Conservation (phyloP, 768 basidiomycete species). For the Neoboletus subvelutipes region DNA sequence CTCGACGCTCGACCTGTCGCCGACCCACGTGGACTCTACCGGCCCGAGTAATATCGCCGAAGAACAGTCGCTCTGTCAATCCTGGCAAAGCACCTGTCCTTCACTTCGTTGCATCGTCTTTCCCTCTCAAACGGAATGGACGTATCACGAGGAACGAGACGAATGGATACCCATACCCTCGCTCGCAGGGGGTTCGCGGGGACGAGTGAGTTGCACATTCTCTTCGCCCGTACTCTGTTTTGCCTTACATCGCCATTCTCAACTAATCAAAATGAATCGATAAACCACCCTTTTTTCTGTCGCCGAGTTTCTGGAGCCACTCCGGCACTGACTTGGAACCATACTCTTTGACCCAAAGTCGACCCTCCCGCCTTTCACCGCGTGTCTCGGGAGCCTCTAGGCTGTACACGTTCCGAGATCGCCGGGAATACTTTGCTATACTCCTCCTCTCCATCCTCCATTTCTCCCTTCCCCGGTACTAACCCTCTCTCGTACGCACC, state of each 20-base stretch:
- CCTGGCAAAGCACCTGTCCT: constrained; percentile 57
- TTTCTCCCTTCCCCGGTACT: not conserved
- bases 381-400: not conserved
- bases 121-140: constrained; percentile 43
- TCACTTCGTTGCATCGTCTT: constrained; percentile 53
- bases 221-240: not conserved
- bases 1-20: constrained; percentile 57
- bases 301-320: no score
- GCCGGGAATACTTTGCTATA: not conserved
- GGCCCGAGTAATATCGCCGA: not conserved
- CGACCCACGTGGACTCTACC: constrained; percentile 14
- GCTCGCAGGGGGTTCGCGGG: not conserved
- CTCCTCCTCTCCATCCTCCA: not conserved
- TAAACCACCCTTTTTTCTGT: not conserved
- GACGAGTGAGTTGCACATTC: not conserved
- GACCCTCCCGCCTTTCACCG: not conserved
- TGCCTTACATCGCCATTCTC: not conserved
- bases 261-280: not conserved
- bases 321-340: no score
- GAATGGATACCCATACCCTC: not conserved
- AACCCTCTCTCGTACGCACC: not conserved
- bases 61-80: constrained; percentile 40
- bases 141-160: not conserved
- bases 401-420: not conserved
- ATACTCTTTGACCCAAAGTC: no score